Evolutionary conservation across 2,329 filamentous ascomycete genomes (phyloP).

Genomic region (Fusarium chlamydosporum): DNA sequence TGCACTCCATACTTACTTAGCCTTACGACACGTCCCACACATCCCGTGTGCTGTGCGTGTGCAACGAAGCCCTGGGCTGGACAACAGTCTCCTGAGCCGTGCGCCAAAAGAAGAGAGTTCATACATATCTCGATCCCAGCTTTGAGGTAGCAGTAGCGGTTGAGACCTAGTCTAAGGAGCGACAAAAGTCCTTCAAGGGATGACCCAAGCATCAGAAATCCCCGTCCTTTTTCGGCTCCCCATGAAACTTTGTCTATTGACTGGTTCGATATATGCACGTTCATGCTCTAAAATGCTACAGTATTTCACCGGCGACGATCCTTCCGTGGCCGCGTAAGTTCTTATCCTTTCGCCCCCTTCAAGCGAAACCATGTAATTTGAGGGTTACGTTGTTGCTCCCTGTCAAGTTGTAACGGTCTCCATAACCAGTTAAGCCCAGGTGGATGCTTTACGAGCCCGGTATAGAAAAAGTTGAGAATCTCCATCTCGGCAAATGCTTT

Average conservation of each 20-base stretch:
- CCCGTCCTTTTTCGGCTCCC: slow-evolving; percentile 13
- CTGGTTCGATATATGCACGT: slow-evolving; percentile 27
- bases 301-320: slow-evolving; percentile 15
- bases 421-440: neutral
- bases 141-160: slow-evolving; percentile 1
- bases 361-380: slow-evolving; percentile 27
- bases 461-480: slow-evolving; percentile 7
- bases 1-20: slow-evolving; percentile 6
- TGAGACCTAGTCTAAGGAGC: slow-evolving; percentile 3
- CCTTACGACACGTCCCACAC: slow-evolving; percentile 27
- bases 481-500: slow-evolving; percentile 7
- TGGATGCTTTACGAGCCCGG: slow-evolving; percentile 9
- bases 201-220: slow-evolving; percentile 10
- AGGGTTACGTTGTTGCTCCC: slow-evolving; percentile 12
- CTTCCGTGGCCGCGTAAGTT: slow-evolving; percentile 12
- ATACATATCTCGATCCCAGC: slow-evolving; percentile 24
- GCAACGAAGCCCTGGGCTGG: slow-evolving; percentile 17
- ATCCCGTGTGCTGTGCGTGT: slow-evolving; percentile 13
- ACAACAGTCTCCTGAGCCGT: slow-evolving; percentile 16
- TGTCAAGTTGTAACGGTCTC: slow-evolving; percentile 18
- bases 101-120: slow-evolving; percentile 20
- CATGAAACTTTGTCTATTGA: slow-evolving; percentile 21
- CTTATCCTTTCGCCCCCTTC: slow-evolving; percentile 22
- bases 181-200: slow-evolving; percentile 9
- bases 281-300: slow-evolving; percentile 5